Evolutionary conservation across 2,329 filamentous ascomycete species (phyloP), one percentile per base, ranked within the genome.

Genomic region (Gyromitra esculenta): DNA sequence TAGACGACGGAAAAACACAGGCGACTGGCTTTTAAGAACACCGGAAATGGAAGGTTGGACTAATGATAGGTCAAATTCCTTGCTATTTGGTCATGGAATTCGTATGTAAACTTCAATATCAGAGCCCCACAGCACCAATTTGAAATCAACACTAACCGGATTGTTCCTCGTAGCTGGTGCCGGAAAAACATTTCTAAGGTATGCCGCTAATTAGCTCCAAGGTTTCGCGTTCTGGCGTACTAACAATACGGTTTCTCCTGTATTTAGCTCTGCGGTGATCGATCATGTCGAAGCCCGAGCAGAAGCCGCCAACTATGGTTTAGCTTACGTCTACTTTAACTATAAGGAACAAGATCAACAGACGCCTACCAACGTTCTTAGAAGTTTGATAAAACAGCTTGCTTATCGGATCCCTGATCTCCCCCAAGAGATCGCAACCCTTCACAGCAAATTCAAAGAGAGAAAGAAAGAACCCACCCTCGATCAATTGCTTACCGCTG

Each of bases 161-260:
- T 8, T 2, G 9, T 5, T 11, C 18, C 18, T 18, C 2, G 4
- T 18, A 67, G 64, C 64, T 25, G 64, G 64, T 8, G 64, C 64
- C 1, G 64, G 64, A 18, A 67, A 67, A 39, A 67, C 64, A n/a
- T 67, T 67, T 37, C 37, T 67, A 41, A 67, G 64, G 64, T 67
- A 54, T 18, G 6, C 41, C 31, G 31, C 35, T 15, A n/a, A 5
- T 41, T 56, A 9, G 50, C 9, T 39, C 15, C 31, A 5, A 21
- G n/a, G 21, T 37, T 39, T 37, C 54, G 1, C 21, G n/a, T 8
- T 3, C 15, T 11, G 8, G 11, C 2, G 25, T 31, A 31, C 54
- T 39, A 15, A 52, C 48, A 41, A 56, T 56, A 11, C 11, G 39
- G 6, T 41, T 11, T 39, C 64, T 54, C 8, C 31, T 52, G n/a